Conservation (phyloP, 148 eudicot genomes). For the Cornus controversa region DNA sequence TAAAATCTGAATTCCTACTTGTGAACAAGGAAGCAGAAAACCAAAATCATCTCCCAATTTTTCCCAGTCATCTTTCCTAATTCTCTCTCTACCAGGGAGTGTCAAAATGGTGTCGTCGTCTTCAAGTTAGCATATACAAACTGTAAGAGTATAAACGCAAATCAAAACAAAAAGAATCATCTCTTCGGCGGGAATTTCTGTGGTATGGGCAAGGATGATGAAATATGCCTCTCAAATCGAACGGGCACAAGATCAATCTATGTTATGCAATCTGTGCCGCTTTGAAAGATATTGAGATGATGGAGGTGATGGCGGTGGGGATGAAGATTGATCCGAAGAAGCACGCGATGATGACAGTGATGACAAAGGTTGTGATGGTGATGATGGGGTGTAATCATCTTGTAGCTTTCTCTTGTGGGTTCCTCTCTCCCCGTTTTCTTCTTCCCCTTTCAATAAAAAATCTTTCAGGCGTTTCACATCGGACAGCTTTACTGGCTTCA, state of each 20-base stretch:
- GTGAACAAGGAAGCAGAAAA: neutral
- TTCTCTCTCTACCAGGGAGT: neutral
- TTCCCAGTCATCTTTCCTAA: neutral
- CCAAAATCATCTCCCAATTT: neutral
- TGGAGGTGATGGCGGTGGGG: neutral
- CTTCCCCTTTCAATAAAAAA: slow-evolving; percentile 35
- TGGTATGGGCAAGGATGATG: slow-evolving; percentile 2
- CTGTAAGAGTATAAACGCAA: neutral
- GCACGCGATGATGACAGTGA: neutral
- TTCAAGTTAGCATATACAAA: neutral
- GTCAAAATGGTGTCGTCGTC: neutral
- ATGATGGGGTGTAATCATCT: slow-evolving; percentile 7
- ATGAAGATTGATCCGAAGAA: neutral
- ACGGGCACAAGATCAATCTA: neutral
- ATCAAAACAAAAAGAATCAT: neutral
- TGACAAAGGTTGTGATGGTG: neutral
- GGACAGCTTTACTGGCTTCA: slow-evolving; percentile 78
- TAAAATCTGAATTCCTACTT: neutral
- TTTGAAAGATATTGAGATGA: slow-evolving; percentile 17
- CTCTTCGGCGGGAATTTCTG: neutral
- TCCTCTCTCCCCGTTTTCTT: slow-evolving; percentile 1
- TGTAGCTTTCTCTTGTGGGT: slow-evolving; percentile 30
- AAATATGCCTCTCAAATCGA: neutral
- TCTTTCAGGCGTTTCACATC: slow-evolving; percentile 68
- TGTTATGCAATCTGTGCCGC: slow-evolving; percentile 11